Evolutionary conservation across 1,284 basidiomycete species (phyloP).

Genomic region (Macrocystidia cucumis): DNA sequence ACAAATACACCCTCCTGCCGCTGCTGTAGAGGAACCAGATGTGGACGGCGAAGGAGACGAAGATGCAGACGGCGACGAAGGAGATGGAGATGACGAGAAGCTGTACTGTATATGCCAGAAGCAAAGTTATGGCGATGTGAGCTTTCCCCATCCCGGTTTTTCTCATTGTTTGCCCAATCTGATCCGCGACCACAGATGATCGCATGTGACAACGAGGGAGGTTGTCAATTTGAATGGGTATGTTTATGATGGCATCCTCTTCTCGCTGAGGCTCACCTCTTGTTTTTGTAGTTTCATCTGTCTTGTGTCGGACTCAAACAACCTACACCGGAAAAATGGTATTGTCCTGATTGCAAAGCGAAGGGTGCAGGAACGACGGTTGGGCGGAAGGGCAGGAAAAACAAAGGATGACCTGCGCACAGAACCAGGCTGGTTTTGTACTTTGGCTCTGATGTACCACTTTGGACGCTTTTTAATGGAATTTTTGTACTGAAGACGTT

Average conservation of each 20-base stretch:
- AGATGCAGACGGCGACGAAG: conserved; percentile 26
- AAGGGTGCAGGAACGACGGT: conserved; percentile 13
- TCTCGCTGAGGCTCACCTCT: conserved; percentile 2
- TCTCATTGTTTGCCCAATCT: conserved; percentile 1
- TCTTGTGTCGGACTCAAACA: conserved; percentile 35
- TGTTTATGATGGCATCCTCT: conserved; percentile 8
- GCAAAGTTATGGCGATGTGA: conserved; percentile 39
- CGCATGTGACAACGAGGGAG: conserved; percentile 37
- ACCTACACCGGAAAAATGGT: conserved; percentile 37
- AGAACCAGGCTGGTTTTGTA: too few species aligned
- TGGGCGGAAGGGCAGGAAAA: conserved; percentile 12
- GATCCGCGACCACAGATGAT: conserved; percentile 28
- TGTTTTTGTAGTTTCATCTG: conserved; percentile 30
- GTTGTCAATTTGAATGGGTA: conserved; percentile 41
- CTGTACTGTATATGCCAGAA: conserved; percentile 42
- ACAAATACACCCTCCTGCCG: conserved; percentile 26
- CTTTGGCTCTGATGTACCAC: too few species aligned
- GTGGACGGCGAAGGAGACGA: conserved; percentile 18
- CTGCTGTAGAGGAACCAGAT: conserved; percentile 16
- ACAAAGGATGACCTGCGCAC: too few species aligned
- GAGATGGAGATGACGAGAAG: conserved; percentile 31
- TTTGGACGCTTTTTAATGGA: too few species aligned
- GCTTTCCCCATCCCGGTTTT: conserved; percentile 8
- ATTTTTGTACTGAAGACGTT: too few species aligned
- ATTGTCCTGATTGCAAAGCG: conserved; percentile 29